Percentiles rank a stretch among this genome's conserved stretches.
Evolutionary conservation across 805 yeast genomes (phyloP).

Genomic region (Zygosaccharomyces bailii): DNA sequence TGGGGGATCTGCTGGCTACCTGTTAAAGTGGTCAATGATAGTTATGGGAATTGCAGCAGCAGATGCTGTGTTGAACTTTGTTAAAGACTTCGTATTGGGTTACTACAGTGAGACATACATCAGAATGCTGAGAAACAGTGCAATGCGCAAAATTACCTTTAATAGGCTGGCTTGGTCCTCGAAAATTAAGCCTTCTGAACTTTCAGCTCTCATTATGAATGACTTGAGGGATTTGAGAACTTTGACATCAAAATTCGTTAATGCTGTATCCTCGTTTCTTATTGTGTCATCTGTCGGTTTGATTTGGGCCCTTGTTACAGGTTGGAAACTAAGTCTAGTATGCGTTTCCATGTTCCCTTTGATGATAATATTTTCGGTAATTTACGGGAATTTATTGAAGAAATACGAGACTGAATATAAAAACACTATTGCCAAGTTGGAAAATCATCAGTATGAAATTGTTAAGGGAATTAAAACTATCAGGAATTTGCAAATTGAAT

Average conservation of each 20-base stretch:
- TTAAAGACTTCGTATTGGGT: slow-evolving; percentile 49
- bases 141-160: slow-evolving; percentile 47
- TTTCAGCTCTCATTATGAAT: slow-evolving; percentile 68
- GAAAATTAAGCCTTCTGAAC: slow-evolving; percentile 44
- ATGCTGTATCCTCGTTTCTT: slow-evolving; percentile 50
- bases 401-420: slow-evolving; percentile 60
- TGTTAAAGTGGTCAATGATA: slow-evolving; percentile 63
- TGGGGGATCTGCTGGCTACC: slow-evolving; percentile 31
- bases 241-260: slow-evolving; percentile 59
- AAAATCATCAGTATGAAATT: slow-evolving; percentile 49
- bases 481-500: slow-evolving; percentile 50
- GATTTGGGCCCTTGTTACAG: slow-evolving; percentile 71
- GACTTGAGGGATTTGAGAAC: slow-evolving; percentile 76
- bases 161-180: slow-evolving; percentile 57
- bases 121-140: slow-evolving; percentile 44
- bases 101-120: slow-evolving; percentile 70
- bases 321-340: slow-evolving; percentile 86
- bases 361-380: slow-evolving; percentile 48
- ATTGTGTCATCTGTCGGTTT: slow-evolving; percentile 58
- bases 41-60: slow-evolving; percentile 58
- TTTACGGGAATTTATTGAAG: slow-evolving; percentile 52
- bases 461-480: slow-evolving; percentile 62
- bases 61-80: slow-evolving; percentile 58
- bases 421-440: slow-evolving; percentile 50
- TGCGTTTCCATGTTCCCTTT: slow-evolving; percentile 74